These are phyloP conservation scores for Colletotrichum tropicale DNA, from an alignment of 2,329 filamentous ascomycete genomes.

Conservation along the genomic window DNA sequence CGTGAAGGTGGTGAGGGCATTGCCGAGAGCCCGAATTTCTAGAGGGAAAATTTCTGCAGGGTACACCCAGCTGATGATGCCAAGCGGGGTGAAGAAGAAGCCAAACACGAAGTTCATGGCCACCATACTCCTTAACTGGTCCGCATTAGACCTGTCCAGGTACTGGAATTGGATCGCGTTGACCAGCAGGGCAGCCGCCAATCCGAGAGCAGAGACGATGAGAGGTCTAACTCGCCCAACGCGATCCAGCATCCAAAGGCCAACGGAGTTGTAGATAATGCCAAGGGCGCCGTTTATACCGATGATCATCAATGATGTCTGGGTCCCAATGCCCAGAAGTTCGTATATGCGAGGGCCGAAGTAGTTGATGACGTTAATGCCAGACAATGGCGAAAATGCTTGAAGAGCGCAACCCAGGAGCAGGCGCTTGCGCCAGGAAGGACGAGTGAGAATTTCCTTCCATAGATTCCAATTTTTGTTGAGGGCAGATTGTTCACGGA, in stretches of 20 bases:
- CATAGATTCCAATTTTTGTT: conserved; percentile 37
- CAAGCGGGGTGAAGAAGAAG: conserved; percentile 34
- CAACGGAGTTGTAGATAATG: conserved; percentile 50
- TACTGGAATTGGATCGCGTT: conserved; percentile 31
- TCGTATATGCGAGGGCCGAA: conserved; percentile 42
- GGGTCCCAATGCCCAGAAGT: conserved; percentile 45
- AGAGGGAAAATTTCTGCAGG: conserved; percentile 44
- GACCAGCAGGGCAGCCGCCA: conserved; percentile 29
- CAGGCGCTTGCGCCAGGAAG: conserved; percentile 49
- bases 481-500: conserved; percentile 32
- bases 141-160: conserved; percentile 25
- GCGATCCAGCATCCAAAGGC: conserved; percentile 48
- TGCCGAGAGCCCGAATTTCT: conserved; percentile 32
- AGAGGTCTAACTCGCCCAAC: conserved; percentile 53
- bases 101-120: conserved; percentile 39
- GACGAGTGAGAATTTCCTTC: conserved; percentile 43
- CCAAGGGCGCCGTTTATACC: conserved; percentile 55
- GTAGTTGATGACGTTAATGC: conserved; percentile 44
- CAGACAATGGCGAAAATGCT: conserved; percentile 47
- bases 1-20: conserved; percentile 31
- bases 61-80: conserved; percentile 48
- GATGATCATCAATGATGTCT: conserved; percentile 53
- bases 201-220: conserved; percentile 39
- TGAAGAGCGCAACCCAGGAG: conserved; percentile 53
- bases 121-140: conserved; percentile 31